A percentile compares a stretch with the other conserved stretches of the same genome.
Evolutionary conservation across 192 early-diverging fungal species (phyloP).

Genomic region (Rhizophagus sp.): DNA sequence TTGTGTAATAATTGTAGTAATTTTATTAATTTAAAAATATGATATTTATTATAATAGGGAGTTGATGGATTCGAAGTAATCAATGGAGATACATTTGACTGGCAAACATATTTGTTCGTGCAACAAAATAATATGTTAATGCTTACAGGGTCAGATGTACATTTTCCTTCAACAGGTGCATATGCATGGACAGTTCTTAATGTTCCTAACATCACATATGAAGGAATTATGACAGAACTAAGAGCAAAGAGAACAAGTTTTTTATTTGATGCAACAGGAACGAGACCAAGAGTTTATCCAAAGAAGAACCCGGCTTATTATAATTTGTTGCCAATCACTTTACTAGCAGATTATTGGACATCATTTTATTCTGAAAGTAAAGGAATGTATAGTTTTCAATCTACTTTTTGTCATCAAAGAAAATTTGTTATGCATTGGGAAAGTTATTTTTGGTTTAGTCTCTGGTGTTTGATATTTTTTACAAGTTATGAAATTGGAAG

Average conservation of each 20-base stretch:
- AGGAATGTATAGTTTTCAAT: conserved; percentile 74
- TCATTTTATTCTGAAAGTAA: conserved; percentile 59
- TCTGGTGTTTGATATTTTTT: conserved; percentile 37
- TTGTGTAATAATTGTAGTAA: too few species aligned
- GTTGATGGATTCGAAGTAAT: conserved; percentile 72
- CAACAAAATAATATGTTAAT: conserved; percentile 50
- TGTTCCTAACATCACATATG: conserved; percentile 41
- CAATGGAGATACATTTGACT: conserved; percentile 62
- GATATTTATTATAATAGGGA: conserved; percentile 36
- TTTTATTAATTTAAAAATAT: neutral
- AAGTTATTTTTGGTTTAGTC: conserved; percentile 50
- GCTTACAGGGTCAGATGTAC: conserved; percentile 68
- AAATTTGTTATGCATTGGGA: conserved; percentile 42
- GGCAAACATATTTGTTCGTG: conserved; percentile 53
- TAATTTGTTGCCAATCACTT: conserved; percentile 51
- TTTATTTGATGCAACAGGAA: conserved; percentile 68
- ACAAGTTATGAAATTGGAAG: neutral
- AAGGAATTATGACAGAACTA: conserved; percentile 60
- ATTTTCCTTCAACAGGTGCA: conserved; percentile 56
- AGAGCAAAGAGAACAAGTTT: conserved; percentile 59
- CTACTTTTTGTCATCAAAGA: conserved; percentile 62
- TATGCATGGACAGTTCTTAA: conserved; percentile 65
- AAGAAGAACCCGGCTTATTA: conserved; percentile 37
- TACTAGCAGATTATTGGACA: conserved; percentile 57
- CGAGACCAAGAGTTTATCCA: conserved; percentile 48